Evolutionary conservation across 1,284 basidiomycete genomes (phyloP), one percentile per base, ranked within the genome.

Genomic region (Pisolithus thermaeus): DNA sequence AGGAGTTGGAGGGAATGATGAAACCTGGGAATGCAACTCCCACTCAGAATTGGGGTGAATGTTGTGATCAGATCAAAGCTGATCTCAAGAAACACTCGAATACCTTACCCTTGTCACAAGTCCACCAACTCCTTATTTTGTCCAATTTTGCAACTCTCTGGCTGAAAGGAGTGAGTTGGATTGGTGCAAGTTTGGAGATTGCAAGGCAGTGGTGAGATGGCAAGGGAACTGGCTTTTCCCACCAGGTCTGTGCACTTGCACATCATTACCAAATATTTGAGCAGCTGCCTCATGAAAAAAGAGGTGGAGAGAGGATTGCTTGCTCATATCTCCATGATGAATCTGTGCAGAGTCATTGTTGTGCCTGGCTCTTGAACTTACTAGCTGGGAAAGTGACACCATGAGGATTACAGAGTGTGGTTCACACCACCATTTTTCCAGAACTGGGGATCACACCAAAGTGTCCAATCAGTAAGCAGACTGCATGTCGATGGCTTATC

Each of bases 61-160:
- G 3, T 7, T 7, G 27, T 27, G 27, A 27, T 27, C 27, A 27
- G 70, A 69, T 52, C 70, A 68, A 9, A 58, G 58, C 46, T 40
- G 39, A 40, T 22, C 39, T 40, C 4, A 62, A 61, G 47, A 53
- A 55, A 12, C 23, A 50, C 1, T 40, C 39, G 5, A 61, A 59
- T 43, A 43, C 27, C 4, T 53, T 65, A 28, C 51, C 61, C 4
- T 40, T 66, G 6, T 59, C 63, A 0, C 44, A 67, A 30, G 54
- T 67, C 7, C 71, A 70, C 47, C 62, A 72, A 49, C 53, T 69
- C 7, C 45, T 70, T n/a, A 65, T 71, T 35, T 35, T 72, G 3
- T 52, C 49, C 1, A 70, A 66, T 51, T 73, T 73, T 59, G 65
- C 70, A 5, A 71, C 63, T 4, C 61, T 41, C 2, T 16, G 23